Evolutionary conservation across 2,329 filamentous ascomycete species (phyloP), one percentile per base, ranked within the genome.

Genomic region (Epichloe uncinata): DNA sequence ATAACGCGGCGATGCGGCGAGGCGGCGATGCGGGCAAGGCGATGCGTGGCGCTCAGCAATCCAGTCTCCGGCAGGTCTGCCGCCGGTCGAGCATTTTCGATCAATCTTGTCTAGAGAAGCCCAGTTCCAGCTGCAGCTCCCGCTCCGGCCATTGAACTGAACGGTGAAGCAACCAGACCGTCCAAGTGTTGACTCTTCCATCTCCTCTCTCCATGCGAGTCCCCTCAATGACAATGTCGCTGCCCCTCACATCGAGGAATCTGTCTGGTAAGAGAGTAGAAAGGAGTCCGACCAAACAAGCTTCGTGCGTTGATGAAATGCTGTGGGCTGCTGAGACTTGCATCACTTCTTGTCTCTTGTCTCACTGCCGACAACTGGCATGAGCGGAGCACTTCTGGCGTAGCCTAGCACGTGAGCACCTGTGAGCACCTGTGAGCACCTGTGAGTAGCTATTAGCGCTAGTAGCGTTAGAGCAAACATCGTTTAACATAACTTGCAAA

Each of bases 251-350:
- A n/a, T n/a, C n/a, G n/a, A n/a, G n/a, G n/a, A n/a, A n/a, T n/a
- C n/a, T 9, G 26, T 30, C 26, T 30, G 26, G 26, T 26, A 26
- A 7, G 22, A 7, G 1, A 30, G 26, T 3, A n/a, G n/a, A n/a
- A n/a, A n/a, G 26, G 26, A 8, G 26, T 30, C 35, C 13, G 35
- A 37, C 42, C 15, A 15, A 18, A 33, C 42, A n/a, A 44, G 42
- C 42, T 12, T 44, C 18, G 38, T 44, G 42, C 20, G 20, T 44
- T 11, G 42, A 36, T 34, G 26, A 45, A 34, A 36, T 45, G 43
- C 30, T 45, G 43, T 36, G 43, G 45, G 37, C 45, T 47, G 37
- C 45, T 26, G 37, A 48, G 45, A 48, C 37, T 42, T 35, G 45
- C 45, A 34, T 42, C 37, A 41, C 45, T 6, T 2, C n/a, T 35